These are phyloP conservation scores for Ambrosia hybrid DNA, from an alignment of 140 eudicot species.

Conservation along the genomic window DNA sequence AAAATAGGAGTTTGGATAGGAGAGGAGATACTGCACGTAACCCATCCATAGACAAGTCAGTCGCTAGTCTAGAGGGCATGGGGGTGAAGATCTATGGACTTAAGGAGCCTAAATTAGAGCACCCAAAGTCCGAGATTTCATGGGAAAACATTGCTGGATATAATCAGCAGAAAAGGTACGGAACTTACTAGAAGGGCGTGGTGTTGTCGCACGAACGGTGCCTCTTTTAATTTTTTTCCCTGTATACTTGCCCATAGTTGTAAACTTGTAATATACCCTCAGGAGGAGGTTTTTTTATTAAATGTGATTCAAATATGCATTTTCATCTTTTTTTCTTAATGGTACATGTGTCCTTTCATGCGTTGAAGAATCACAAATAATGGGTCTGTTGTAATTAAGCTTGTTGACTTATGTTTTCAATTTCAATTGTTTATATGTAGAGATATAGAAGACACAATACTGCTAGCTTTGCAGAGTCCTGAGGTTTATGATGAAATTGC, in stretches of 20 bases:
- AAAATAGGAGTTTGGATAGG: slow-evolving; percentile 39
- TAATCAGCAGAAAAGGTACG: slow-evolving; percentile 78
- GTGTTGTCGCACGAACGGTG: too few relatives aligned
- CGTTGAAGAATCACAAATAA: background rate
- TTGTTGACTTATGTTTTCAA: background rate
- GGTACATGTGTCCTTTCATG: slow-evolving; percentile 3
- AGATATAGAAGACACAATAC: slow-evolving; percentile 90
- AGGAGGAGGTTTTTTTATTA: too few relatives aligned
- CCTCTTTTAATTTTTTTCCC: too few relatives aligned
- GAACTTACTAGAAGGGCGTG: slow-evolving; percentile 12
- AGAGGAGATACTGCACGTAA: slow-evolving; percentile 47
- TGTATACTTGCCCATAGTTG: too few relatives aligned
- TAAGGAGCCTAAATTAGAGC: slow-evolving; percentile 39
- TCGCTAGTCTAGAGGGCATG: slow-evolving; percentile 80
- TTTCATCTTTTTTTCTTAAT: too few relatives aligned
- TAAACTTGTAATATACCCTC: too few relatives aligned
- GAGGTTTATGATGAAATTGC: slow-evolving; percentile 99
- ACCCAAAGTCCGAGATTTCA: slow-evolving; percentile 56
- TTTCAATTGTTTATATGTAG: slow-evolving; percentile 36
- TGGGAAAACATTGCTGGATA: slow-evolving; percentile 99
- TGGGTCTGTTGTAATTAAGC: background rate
- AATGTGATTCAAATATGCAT: too few relatives aligned
- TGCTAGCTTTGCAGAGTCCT: slow-evolving; percentile 91
- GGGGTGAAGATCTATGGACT: slow-evolving; percentile 89
- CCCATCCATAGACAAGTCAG: slow-evolving; percentile 56